Conservation (phyloP, 495 filamentous ascomycete species). For the Neurospora sp. region DNA sequence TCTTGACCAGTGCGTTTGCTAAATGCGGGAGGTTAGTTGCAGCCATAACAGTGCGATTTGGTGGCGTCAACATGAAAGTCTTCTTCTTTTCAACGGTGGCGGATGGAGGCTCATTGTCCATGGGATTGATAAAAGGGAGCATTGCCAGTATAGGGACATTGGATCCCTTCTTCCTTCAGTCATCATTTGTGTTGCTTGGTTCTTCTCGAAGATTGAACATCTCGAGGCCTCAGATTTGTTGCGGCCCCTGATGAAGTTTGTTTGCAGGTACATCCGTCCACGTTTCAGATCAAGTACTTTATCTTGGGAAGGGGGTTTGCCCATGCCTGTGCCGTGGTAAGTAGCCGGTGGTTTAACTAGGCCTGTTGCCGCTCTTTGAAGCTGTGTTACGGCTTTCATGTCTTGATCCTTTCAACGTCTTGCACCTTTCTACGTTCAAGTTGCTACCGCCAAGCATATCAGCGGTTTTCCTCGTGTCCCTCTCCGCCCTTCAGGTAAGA, state of each 20-base stretch:
- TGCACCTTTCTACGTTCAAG: background rate
- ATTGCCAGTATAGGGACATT: too few species aligned
- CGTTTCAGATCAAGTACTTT: background rate
- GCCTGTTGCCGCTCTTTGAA: background rate
- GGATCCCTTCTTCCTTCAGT: too few species aligned
- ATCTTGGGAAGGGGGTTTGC: background rate
- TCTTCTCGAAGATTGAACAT: too few species aligned
- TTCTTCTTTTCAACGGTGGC: background rate
- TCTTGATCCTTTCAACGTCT: background rate
- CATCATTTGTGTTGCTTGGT: background rate
- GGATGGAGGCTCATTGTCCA: too few species aligned
- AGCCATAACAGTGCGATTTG: background rate
- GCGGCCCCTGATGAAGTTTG: background rate
- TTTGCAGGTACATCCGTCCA: background rate
- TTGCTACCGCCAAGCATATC: background rate
- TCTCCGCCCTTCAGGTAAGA: background rate
- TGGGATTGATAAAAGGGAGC: too few species aligned
- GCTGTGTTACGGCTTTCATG: background rate
- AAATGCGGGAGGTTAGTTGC: background rate
- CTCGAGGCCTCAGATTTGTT: background rate
- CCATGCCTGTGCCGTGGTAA: background rate
- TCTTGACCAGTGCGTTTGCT: background rate
- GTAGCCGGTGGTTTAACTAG: background rate
- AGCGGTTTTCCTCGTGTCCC: fast-evolving
- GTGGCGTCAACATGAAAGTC: too few species aligned